Evolutionary conservation across 345 rosid species (phyloP), one percentile per base, ranked within the genome.

Genomic region (Stellera chamaejasme): DNA sequence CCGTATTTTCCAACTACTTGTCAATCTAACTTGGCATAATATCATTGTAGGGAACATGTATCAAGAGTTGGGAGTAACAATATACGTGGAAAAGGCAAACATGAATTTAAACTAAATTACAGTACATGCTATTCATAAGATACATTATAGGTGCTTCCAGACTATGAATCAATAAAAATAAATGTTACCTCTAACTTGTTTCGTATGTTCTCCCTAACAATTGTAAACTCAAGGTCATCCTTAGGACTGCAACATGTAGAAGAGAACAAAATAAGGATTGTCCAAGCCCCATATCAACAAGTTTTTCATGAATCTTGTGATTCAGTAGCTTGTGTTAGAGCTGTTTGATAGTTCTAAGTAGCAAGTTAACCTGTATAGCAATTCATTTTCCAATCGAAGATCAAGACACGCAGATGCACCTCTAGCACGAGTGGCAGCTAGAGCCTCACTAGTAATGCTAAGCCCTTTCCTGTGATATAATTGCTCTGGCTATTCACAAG

Each of bases 351-450:
- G 36, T 51, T 47, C 12, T 51, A 39, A 55, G 39, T 2, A 10
- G 47, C 59, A 58, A 44, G 49, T 3, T 45, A 49, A 90, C 97
- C 91, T 90, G 69, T 89, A 77, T 63, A 87, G 77, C 70, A 90
- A 77, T 68, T 90, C 91, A 19, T 47, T 82, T 72, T 84, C 94
- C 52, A 87, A 71, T 71, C 79, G 91, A 66, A 78, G 74, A 79
- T 87, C 96, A 55, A 54, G 66, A 69, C 77, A 72, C 45, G 48
- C 64, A 26, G 97, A 78, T 66, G 63, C 73, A 36, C 90, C 96
- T 79, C 96, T 79, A 53, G 91, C 85, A 52, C 91, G 89, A 45
- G 96, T 90, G 65, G 84, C 97, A 55, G 96, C 96, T 80, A 90
- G 61, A 50, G 96, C 96, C 66, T 90, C 97, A 42, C 96, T 90